These are phyloP conservation scores for Diaporthe sp. DNA, from an alignment of 2,329 filamentous ascomycete genomes.

Conservation along the genomic window DNA sequence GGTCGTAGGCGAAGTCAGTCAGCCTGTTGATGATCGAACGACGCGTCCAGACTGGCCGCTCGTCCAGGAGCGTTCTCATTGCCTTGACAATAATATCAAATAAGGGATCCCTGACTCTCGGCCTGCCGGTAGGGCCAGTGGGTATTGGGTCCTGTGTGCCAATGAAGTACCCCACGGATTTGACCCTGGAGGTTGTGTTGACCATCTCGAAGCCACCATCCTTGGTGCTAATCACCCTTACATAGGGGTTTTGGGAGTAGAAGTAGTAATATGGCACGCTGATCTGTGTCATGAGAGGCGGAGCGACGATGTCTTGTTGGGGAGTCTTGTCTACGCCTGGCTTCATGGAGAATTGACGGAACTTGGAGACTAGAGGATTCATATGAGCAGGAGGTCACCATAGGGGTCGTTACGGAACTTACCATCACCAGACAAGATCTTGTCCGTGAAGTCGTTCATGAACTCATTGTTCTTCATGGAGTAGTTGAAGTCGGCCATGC, in stretches of 20 bases:
- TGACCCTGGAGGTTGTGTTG: slow-evolving; percentile 67
- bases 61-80: slow-evolving; percentile 73
- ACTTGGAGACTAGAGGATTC: slow-evolving; percentile 54
- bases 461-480: slow-evolving; percentile 76
- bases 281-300: slow-evolving; percentile 81
- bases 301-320: slow-evolving; percentile 79
- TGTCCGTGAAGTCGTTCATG: slow-evolving; percentile 76
- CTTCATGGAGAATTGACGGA: slow-evolving; percentile 73
- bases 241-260: slow-evolving; percentile 87
- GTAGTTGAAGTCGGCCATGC: slow-evolving; percentile 88
- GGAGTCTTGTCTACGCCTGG: slow-evolving; percentile 67
- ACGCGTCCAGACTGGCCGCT: slow-evolving; percentile 87
- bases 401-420: slow-evolving; percentile 36
- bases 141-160: slow-evolving; percentile 70
- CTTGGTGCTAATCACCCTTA: slow-evolving; percentile 70
- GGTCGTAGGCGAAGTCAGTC: slow-evolving; percentile 29
- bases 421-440: slow-evolving; percentile 79
- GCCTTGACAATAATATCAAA: slow-evolving; percentile 73
- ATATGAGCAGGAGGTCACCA: not conserved
- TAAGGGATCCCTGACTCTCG: slow-evolving; percentile 67
- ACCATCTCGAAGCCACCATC: slow-evolving; percentile 62
- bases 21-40: slow-evolving; percentile 83
- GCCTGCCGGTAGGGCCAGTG: slow-evolving; percentile 68
- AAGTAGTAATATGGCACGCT: slow-evolving; percentile 80
- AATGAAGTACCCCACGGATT: slow-evolving; percentile 68